phyloP scores from a whole-genome alignment of 805 yeast species.

The Candida orba region DNA sequence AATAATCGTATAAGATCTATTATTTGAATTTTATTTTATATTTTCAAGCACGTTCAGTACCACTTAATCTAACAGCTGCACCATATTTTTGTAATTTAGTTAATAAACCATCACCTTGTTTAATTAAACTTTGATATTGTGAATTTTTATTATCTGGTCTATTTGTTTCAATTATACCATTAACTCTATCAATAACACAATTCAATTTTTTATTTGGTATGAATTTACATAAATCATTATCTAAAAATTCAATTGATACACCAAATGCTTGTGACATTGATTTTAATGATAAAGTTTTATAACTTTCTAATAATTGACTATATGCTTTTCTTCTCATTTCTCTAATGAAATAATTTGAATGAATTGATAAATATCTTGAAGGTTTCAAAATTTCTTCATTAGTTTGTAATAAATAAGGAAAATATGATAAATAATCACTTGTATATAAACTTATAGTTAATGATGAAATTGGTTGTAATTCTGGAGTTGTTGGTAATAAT shows the following conservation, averaged over 20 bases:
- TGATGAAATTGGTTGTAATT: conserved; percentile 72
- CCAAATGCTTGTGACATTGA: conserved; percentile 95
- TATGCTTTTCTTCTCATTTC: conserved; percentile 95
- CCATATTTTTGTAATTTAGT: conserved; percentile 95
- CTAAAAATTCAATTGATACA: conserved; percentile 81
- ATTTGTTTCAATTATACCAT: conserved; percentile 91
- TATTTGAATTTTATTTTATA: not conserved
- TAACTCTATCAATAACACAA: conserved; percentile 92
- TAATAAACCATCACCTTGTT: conserved; percentile 86
- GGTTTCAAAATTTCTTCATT: conserved; percentile 63
- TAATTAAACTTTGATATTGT: conserved; percentile 81
- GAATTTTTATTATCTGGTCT: conserved; percentile 94
- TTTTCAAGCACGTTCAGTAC: conserved; percentile 62
- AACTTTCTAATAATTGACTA: conserved; percentile 88
- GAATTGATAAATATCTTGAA: conserved; percentile 63
- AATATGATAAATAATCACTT: conserved; percentile 76
- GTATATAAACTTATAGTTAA: conserved; percentile 82
- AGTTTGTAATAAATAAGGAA: conserved; percentile 69
- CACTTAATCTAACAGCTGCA: conserved; percentile 93
- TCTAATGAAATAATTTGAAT: conserved; percentile 77
- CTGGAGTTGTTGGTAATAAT: conserved; percentile 60
- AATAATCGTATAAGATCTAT: too few species aligned
- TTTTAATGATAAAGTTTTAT: conserved; percentile 79
- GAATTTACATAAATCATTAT: conserved; percentile 78
- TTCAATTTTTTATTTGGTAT: conserved; percentile 90